A percentile compares a stretch with the other conserved stretches of the same genome.
phyloP scores from a whole-genome alignment of 345 rosid genomes.

The Melaleuca alternifolia region DNA sequence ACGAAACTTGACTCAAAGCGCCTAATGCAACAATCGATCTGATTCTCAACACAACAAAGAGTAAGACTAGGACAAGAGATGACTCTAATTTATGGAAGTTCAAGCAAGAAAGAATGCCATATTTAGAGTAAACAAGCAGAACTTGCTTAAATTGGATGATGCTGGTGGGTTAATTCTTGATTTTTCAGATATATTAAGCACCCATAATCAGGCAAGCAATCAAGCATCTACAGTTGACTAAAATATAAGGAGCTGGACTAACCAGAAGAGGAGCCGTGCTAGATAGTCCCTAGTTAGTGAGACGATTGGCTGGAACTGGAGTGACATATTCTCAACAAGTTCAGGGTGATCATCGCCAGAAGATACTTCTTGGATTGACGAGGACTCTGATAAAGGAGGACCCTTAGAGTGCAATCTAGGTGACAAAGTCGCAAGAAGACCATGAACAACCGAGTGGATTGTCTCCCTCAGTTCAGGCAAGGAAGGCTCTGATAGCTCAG shows the following conservation, averaged over 20 bases:
- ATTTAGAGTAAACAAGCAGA: not conserved
- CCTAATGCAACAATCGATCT: not conserved
- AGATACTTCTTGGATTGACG: slow-evolving; percentile 33
- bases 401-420: slow-evolving; percentile 77
- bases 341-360: slow-evolving; percentile 58
- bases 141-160: not conserved
- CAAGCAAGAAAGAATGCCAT: not conserved
- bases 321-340: slow-evolving; percentile 71
- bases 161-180: not conserved
- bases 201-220: not conserved
- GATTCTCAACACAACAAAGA: not conserved
- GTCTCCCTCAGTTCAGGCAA: slow-evolving; percentile 64
- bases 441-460: slow-evolving; percentile 76
- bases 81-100: not conserved
- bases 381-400: slow-evolving; percentile 45
- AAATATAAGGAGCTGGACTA: slow-evolving; percentile 6
- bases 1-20: not conserved
- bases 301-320: slow-evolving; percentile 75
- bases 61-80: not conserved
- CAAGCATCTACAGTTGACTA: not conserved
- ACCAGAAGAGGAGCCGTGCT: slow-evolving; percentile 97
- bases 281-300: slow-evolving; percentile 82
- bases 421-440: slow-evolving; percentile 91
- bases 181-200: not conserved
- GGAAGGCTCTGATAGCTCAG: slow-evolving; percentile 90